Percentiles rank a stretch among this genome's conserved stretches.
These are phyloP conservation scores for Atkinsonella hypoxylon DNA, from an alignment of 2,329 filamentous ascomycete genomes.

Conservation along the genomic window DNA sequence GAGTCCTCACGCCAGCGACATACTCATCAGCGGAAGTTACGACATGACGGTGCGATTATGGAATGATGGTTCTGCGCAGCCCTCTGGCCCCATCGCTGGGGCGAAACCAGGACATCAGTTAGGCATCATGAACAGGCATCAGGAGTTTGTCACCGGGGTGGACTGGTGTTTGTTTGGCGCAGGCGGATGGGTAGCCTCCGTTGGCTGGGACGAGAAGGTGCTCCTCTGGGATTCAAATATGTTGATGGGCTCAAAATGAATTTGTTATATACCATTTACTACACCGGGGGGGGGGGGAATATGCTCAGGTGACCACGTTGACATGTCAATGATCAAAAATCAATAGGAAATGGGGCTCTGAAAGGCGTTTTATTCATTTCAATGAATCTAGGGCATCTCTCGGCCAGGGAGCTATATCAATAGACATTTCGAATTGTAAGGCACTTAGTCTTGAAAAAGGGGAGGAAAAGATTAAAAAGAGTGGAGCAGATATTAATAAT, in stretches of 20 bases:
- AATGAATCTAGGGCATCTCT: too few species aligned
- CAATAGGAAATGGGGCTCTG: not conserved
- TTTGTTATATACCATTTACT: not conserved
- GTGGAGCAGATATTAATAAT: not conserved
- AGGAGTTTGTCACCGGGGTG: slow-evolving; percentile 90
- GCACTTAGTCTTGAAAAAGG: too few species aligned
- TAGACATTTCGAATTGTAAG: too few species aligned
- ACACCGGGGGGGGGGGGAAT: too few species aligned
- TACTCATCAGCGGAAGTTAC: slow-evolving; percentile 82
- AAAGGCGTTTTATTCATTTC: not conserved
- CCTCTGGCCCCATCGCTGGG: slow-evolving; percentile 21
- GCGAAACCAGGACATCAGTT: slow-evolving; percentile 54
- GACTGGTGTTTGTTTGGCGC: slow-evolving; percentile 97
- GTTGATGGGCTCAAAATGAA: slow-evolving; percentile 22
- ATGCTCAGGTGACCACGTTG: not conserved
- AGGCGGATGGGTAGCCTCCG: slow-evolving; percentile 90
- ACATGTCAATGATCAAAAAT: not conserved
- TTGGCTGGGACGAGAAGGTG: slow-evolving; percentile 87
- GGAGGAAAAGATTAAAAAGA: not conserved
- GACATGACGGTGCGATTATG: slow-evolving; percentile 96
- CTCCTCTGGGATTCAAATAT: slow-evolving; percentile 79
- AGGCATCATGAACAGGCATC: slow-evolving; percentile 83
- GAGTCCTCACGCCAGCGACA: slow-evolving; percentile 86
- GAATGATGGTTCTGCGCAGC: slow-evolving; percentile 55
- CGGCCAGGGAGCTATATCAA: too few species aligned